phyloP scores from a whole-genome alignment of 345 rosid species.

The Acer campestre region DNA sequence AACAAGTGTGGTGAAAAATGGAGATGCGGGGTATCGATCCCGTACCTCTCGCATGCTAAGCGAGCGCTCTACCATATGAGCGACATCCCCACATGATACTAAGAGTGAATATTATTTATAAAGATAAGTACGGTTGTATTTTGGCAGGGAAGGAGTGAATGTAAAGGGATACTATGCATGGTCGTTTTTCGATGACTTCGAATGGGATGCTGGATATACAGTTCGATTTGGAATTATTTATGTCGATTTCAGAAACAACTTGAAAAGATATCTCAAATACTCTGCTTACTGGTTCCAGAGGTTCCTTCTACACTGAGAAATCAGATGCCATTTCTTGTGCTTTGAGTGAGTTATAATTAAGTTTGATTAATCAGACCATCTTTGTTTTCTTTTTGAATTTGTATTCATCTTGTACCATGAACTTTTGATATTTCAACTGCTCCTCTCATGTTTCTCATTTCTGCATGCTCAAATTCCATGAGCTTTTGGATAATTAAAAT shows the following conservation, averaged over 20 bases:
- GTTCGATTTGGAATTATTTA: conserved; percentile 44
- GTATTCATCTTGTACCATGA: background rate
- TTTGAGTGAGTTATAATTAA: too few relatives aligned
- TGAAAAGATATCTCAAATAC: conserved; percentile 42
- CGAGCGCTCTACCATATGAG: conserved; percentile 8
- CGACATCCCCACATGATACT: conserved; percentile 47
- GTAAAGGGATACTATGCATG: conserved; percentile 22
- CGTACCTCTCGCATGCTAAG: conserved; percentile 91
- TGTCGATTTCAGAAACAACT: conserved; percentile 39
- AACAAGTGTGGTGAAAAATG: too few relatives aligned
- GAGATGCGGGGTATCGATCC: conserved; percentile 54
- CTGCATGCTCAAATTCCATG: background rate
- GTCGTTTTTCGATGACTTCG: conserved; percentile 47
- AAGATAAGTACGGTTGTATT: background rate
- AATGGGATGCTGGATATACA: conserved; percentile 44
- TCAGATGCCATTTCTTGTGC: background rate
- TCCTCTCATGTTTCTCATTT: too few relatives aligned
- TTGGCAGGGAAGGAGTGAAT: conserved; percentile 39
- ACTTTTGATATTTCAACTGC: background rate
- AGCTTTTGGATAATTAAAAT: too few relatives aligned
- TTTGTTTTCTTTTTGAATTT: background rate
- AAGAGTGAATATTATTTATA: too few relatives aligned
- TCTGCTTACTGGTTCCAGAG: conserved; percentile 47
- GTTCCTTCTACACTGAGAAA: conserved; percentile 20
- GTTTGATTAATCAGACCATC: background rate